A percentile compares a stretch with the other conserved stretches of the same genome.
Evolutionary conservation across 2,329 filamentous ascomycete species (phyloP).

Genomic region (Harringtonia lauricola): DNA sequence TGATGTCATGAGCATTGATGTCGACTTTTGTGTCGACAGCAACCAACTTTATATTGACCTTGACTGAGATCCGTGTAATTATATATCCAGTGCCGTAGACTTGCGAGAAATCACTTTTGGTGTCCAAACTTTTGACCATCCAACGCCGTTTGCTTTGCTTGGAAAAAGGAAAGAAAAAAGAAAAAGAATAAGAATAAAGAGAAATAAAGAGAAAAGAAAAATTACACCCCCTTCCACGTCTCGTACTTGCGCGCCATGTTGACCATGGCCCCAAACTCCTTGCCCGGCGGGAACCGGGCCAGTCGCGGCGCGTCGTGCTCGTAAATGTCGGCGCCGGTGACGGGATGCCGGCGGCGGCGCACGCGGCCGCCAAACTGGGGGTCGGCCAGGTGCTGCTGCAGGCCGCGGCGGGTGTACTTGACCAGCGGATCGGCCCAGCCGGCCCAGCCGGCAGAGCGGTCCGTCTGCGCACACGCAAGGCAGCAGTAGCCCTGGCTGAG

Average conservation of each 20-base stretch:
- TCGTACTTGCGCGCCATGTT: constrained; percentile 9
- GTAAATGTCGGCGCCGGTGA: constrained; percentile 1
- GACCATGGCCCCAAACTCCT: constrained; percentile 9
- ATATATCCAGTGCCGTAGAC: too few relatives aligned
- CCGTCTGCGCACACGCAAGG: constrained; percentile 9
- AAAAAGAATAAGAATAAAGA: too few relatives aligned
- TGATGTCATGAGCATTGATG: too few relatives aligned
- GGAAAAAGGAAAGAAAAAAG: too few relatives aligned
- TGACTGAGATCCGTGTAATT: too few relatives aligned
- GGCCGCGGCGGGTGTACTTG: constrained; percentile 8
- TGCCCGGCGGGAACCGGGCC: constrained; percentile 6
- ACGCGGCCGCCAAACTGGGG: constrained; percentile 9
- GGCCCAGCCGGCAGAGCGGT: constrained; percentile 4
- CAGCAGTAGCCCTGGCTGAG: constrained; percentile 9
- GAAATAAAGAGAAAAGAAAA: too few relatives aligned
- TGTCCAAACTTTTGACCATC: too few relatives aligned
- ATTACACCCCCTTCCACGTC: not conserved
- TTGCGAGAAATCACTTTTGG: too few relatives aligned
- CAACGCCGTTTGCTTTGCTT: too few relatives aligned
- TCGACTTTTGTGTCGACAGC: too few relatives aligned
- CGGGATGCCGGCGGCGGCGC: constrained; percentile 2
- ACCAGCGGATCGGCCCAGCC: constrained; percentile 11
- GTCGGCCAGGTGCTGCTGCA: constrained; percentile 9
- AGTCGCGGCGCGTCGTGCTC: constrained; percentile 9
- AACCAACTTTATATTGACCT: too few relatives aligned